These are phyloP conservation scores for Puccinellia tenuiflora DNA, from an alignment of 176 grass and related monocot genomes.

Conservation along the genomic window DNA sequence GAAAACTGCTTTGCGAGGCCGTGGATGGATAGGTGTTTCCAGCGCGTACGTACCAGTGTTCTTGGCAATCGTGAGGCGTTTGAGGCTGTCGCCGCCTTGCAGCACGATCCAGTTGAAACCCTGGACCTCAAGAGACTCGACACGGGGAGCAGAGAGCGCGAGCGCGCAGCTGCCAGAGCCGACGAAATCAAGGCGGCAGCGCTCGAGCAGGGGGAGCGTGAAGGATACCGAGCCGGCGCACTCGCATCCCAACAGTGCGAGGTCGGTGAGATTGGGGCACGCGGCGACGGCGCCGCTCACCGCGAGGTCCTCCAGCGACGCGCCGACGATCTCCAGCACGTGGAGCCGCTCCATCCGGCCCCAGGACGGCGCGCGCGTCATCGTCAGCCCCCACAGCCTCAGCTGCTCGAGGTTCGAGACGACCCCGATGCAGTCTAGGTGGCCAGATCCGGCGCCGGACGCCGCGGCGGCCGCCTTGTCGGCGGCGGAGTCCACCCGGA, in stretches of 20 bases:
- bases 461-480: conserved; percentile 19
- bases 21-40: not conserved
- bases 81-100: conserved; percentile 39
- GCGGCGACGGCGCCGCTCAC: conserved; percentile 59
- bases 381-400: conserved; percentile 69
- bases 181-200: conserved; percentile 78
- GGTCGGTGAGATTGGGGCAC: conserved; percentile 63
- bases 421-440: conserved; percentile 49
- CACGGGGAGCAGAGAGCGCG: conserved; percentile 40
- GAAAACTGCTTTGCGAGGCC: not conserved
- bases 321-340: conserved; percentile 70
- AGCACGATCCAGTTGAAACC: conserved; percentile 71
- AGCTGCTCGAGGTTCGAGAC: conserved; percentile 50
- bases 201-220: conserved; percentile 45
- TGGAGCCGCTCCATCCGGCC: conserved; percentile 39
- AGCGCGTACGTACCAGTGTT: conserved; percentile 39
- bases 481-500: conserved; percentile 54
- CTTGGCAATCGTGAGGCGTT: conserved; percentile 57
- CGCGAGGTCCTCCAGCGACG: conserved; percentile 35
- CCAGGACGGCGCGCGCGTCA: conserved; percentile 54
- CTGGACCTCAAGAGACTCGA: conserved; percentile 66
- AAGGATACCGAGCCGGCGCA: conserved; percentile 34
- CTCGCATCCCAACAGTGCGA: conserved; percentile 74
- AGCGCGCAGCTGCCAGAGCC: conserved; percentile 44
- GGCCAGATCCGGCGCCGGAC: not conserved